Conservation (phyloP, 306 rosid genomes). For the Senna siamea region DNA sequence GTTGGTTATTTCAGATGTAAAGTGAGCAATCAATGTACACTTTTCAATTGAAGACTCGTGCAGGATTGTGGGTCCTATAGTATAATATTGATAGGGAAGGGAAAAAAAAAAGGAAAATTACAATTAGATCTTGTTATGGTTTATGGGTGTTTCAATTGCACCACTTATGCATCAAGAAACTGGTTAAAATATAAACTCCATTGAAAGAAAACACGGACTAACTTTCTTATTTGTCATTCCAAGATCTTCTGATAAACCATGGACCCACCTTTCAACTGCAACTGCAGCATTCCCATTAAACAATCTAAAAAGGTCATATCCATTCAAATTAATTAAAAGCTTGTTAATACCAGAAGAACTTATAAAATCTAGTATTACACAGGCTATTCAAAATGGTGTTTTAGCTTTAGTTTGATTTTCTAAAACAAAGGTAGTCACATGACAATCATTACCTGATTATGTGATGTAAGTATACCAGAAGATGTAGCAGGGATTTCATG, state of each 20-base stretch:
- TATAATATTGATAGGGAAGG: neutral
- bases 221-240: neutral
- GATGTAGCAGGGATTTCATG: neutral
- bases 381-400: neutral
- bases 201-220: too few relatives aligned
- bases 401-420: constrained; percentile 5
- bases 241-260: neutral
- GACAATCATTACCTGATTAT: neutral
- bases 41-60: constrained; percentile 1
- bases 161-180: neutral
- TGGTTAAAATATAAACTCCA: neutral
- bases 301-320: too few relatives aligned
- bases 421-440: neutral
- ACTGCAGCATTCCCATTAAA: neutral
- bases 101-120: neutral
- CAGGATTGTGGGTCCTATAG: neutral
- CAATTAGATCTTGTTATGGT: too few relatives aligned
- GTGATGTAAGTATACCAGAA: neutral
- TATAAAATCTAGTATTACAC: neutral
- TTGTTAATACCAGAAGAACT: neutral
- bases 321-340: neutral
- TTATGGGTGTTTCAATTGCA: neutral
- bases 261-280: neutral
- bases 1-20: neutral
- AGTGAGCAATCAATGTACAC: neutral